phyloP scores from a whole-genome alignment of 768 basidiomycete species.

The Naganishia friedmannii region DNA sequence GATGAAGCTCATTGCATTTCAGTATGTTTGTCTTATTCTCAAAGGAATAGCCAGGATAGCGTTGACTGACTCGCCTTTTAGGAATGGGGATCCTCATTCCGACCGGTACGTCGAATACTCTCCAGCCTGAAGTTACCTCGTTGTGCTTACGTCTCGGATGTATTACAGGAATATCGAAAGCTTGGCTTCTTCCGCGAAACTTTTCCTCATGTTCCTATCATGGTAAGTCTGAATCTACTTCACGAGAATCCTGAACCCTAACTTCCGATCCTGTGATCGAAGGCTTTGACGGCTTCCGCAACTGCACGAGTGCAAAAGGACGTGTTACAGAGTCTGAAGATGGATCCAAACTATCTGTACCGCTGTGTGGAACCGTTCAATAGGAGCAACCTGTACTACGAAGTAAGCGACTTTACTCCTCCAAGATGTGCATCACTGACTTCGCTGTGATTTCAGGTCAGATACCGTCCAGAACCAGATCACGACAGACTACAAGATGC shows the following conservation, averaged over 20 bases:
- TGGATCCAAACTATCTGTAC: conserved; percentile 43
- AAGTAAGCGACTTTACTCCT: conserved; percentile 36
- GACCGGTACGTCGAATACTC: conserved; percentile 45
- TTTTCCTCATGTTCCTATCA: conserved; percentile 49
- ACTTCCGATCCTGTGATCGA: background rate
- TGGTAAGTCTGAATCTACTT: conserved; percentile 33
- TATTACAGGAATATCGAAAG: conserved; percentile 43
- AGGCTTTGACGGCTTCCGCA: conserved; percentile 53
- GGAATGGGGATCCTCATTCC: conserved; percentile 51
- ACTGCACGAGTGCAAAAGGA: conserved; percentile 48
- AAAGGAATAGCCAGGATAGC: background rate
- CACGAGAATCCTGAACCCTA: background rate
- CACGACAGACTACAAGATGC: conserved; percentile 41
- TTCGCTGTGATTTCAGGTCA: conserved; percentile 28
- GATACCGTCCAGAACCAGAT: conserved; percentile 36
- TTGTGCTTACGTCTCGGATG: background rate
- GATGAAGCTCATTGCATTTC: conserved; percentile 53
- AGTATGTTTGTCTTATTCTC: conserved; percentile 32
- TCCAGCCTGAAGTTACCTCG: conserved; percentile 38
- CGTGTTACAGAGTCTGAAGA: conserved; percentile 44
- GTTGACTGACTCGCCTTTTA: conserved; percentile 15
- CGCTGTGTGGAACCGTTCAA: conserved; percentile 52
- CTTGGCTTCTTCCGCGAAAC: conserved; percentile 46
- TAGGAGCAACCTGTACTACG: conserved; percentile 51
- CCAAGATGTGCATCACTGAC: background rate